Base-by-base conservation (phyloP, 306 rosid genomes). In the Corylus avellana region DNA sequence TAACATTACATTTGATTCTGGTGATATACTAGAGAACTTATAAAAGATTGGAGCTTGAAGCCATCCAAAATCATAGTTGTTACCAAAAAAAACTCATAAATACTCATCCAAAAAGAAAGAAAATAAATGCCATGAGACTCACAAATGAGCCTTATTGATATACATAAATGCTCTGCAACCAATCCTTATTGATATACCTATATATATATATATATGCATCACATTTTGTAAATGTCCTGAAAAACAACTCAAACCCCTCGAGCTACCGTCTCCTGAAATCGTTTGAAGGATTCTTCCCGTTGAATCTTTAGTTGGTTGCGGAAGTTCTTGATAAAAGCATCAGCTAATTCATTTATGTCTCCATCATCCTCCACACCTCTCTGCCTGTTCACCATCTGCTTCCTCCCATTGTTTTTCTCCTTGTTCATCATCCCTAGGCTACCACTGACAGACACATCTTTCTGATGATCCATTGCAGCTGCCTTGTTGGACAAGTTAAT, bases 251-350 rank as follows among this genome's bases (percentile, higher is more conserved):
- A 88, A 74, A 81, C 84, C n/a, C 88, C 86, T 56, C 63, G 66
- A 54, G 74, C 71, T 18, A 79, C 81, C 86, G 61, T 84, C 63
- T 89, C 81, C n/a, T 78, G 86, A 69, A 86, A 79, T 29, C 76
- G 82, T 67, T 82, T 82, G 46, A 85, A 74, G 0, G 90, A 89
- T 44, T 87, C 94, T 51, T 87, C 88, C 29, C 87, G 73, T 78
- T 92, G 87, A 54, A 82, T 78, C 81, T 86, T 85, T 0, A 92
- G 87, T 75, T 87, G 94, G 50, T 78, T 87, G 59, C 81, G 83
- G 59, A 92, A 90, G 78, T 89, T 89, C 64, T 32, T 87, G 69
- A 92, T 90, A 77, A 92, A 92, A 49, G 90, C 82, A 61, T 88
- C 91, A 0, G 94, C 97, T 78, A 73, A 78, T 18, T 79, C 63